phyloP scores from a whole-genome alignment of 2,329 filamentous ascomycete genomes.

The Colletotrichum sp. region DNA sequence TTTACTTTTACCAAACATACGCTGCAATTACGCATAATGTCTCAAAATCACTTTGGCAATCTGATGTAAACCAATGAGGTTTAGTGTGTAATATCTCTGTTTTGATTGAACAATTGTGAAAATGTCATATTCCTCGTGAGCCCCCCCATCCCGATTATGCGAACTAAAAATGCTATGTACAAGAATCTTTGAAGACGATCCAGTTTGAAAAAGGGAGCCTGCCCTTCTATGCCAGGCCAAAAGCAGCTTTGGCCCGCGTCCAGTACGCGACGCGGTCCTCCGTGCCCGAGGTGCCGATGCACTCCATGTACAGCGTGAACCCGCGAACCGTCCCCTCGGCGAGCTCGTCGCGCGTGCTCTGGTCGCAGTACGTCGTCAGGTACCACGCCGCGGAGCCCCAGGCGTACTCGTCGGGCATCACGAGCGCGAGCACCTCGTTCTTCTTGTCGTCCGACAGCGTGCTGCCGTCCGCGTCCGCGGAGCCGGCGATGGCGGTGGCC shows the following conservation, averaged over 20 bases:
- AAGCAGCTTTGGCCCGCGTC: conserved; percentile 51
- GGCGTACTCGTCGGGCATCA: conserved; percentile 56
- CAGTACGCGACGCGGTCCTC: conserved; percentile 46
- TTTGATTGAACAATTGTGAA: background rate
- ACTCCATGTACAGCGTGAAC: conserved; percentile 52
- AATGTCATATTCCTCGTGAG: background rate
- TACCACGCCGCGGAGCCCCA: conserved; percentile 61
- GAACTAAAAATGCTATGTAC: background rate
- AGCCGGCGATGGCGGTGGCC: conserved; percentile 31
- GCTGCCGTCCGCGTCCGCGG: conserved; percentile 28
- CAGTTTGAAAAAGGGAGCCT: background rate
- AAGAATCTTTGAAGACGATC: background rate
- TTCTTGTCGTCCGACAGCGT: conserved; percentile 33
- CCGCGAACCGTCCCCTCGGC: conserved; percentile 42
- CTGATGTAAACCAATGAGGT: background rate
- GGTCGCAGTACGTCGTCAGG: conserved; percentile 47
- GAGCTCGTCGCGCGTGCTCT: conserved; percentile 37
- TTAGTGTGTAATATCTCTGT: background rate
- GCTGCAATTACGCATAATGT: background rate
- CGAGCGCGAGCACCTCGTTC: conserved; percentile 47
- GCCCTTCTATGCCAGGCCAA: conserved; percentile 28
- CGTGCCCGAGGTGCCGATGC: conserved; percentile 43
- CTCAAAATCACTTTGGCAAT: background rate
- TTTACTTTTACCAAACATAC: background rate
- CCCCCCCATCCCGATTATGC: background rate